phyloP scores from a whole-genome alignment of 108 stramenopile genomes.

The Schizochytrium sp. region DNA sequence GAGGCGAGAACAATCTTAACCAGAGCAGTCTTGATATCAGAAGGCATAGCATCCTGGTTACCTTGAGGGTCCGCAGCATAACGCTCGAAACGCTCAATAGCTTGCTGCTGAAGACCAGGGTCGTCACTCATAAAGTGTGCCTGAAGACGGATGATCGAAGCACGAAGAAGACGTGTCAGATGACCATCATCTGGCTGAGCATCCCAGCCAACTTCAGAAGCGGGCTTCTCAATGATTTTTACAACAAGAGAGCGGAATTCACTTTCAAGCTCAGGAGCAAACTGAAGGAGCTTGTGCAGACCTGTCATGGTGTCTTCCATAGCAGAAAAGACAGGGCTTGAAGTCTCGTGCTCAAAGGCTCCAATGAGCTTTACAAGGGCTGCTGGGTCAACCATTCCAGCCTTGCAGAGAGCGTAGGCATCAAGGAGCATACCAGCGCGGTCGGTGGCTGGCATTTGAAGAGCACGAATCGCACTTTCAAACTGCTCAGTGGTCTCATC shows the following conservation, averaged over 20 bases:
- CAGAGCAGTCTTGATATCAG: conserved; percentile 86
- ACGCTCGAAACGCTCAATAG: conserved; percentile 81
- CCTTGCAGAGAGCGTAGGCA: conserved; percentile 90
- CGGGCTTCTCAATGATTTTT: conserved; percentile 78
- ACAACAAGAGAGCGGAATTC: conserved; percentile 80
- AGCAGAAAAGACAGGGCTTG: conserved; percentile 88
- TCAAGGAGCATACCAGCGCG: conserved; percentile 89
- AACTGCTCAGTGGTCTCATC: conserved; percentile 82
- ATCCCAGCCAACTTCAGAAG: conserved; percentile 88
- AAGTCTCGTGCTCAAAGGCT: conserved; percentile 85
- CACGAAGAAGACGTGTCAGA: conserved; percentile 85
- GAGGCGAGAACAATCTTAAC: conserved; percentile 87
- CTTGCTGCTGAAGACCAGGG: conserved; percentile 81
- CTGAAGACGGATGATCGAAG: conserved; percentile 86
- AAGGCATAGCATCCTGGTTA: conserved; percentile 82
- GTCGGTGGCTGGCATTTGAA: conserved; percentile 82
- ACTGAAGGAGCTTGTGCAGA: conserved; percentile 81
- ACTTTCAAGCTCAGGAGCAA: conserved; percentile 78
- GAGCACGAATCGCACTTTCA: conserved; percentile 76
- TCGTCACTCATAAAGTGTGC: conserved; percentile 85
- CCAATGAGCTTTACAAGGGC: conserved; percentile 83
- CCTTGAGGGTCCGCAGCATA: conserved; percentile 81
- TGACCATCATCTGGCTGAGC: conserved; percentile 82
- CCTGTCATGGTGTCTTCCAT: conserved; percentile 82
- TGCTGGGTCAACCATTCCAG: conserved; percentile 85